A percentile compares a stretch with the other conserved stretches of the same genome.
phyloP scores from a whole-genome alignment of 148 eudicot species.

The Bassia scoparia region DNA sequence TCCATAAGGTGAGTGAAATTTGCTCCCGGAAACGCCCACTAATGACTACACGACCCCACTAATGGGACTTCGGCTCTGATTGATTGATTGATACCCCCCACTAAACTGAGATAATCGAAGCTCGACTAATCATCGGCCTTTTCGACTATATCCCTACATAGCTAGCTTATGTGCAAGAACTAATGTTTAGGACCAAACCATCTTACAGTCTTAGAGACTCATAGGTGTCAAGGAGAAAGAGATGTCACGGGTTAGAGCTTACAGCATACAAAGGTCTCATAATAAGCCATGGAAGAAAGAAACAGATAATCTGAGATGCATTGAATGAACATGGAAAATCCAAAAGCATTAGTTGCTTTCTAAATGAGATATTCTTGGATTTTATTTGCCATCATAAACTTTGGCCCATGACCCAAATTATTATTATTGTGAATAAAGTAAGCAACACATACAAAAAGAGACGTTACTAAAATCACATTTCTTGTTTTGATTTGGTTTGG shows the following conservation, averaged over 20 bases:
- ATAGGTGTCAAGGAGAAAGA: conserved; percentile 15
- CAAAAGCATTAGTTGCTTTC: conserved; percentile 29
- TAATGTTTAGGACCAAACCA: not conserved
- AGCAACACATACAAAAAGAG: conserved; percentile 20
- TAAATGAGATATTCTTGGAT: conserved; percentile 18
- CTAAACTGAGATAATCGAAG: too few relatives aligned
- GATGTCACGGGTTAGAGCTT: conserved; percentile 15
- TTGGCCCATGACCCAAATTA: conserved; percentile 18
- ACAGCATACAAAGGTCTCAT: conserved; percentile 14
- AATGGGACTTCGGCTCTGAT: too few relatives aligned
- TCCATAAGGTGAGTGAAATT: too few relatives aligned
- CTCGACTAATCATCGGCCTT: too few relatives aligned
- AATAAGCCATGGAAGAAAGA: conserved; percentile 18
- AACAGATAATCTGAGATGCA: conserved; percentile 29
- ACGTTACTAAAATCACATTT: conserved; percentile 12
- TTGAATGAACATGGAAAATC: conserved; percentile 33
- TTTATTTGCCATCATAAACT: conserved; percentile 14
- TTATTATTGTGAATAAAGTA: conserved; percentile 5
- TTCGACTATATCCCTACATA: too few relatives aligned
- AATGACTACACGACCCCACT: too few relatives aligned
- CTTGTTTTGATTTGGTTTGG: conserved; percentile 3
- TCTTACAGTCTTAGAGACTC: not conserved
- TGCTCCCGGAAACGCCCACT: too few relatives aligned
- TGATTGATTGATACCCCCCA: too few relatives aligned
- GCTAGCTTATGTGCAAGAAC: not conserved